These are phyloP conservation scores for Globisporangium alternatum DNA, from an alignment of 352 stramenopile genomes.

Conservation along the genomic window DNA sequence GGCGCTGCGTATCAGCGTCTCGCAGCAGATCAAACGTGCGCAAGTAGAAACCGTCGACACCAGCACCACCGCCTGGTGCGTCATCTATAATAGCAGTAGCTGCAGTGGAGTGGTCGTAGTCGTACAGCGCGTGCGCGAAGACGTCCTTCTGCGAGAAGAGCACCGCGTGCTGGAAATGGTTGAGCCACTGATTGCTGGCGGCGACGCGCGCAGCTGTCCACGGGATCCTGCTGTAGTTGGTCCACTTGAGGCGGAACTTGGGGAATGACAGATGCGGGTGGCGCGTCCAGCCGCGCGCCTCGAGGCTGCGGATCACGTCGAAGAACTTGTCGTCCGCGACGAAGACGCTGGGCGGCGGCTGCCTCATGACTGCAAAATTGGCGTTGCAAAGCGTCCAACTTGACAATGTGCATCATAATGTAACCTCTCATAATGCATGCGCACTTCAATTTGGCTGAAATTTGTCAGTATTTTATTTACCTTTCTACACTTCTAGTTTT, in stretches of 20 bases:
- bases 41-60: conserved; percentile 48
- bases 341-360: conserved; percentile 30
- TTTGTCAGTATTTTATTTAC: neutral
- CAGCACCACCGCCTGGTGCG: neutral
- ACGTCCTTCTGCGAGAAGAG: conserved; percentile 65
- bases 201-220: conserved; percentile 34
- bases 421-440: neutral
- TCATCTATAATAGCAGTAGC: neutral
- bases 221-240: conserved; percentile 65
- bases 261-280: conserved; percentile 58
- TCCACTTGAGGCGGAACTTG: conserved; percentile 57
- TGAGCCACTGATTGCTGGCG: conserved; percentile 39
- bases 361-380: neutral
- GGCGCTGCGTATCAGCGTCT: conserved; percentile 9
- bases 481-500: neutral
- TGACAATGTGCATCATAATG: neutral
- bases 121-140: conserved; percentile 40
- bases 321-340: conserved; percentile 57
- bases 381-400: neutral
- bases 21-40: conserved; percentile 42
- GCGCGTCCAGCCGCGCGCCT: conserved; percentile 41
- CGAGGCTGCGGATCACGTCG: conserved; percentile 41
- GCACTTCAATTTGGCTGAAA: neutral
- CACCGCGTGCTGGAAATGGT: conserved; percentile 63
- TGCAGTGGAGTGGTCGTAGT: conserved; percentile 4